These are phyloP conservation scores for Schizophyllum amplum DNA, from an alignment of 1,284 basidiomycete genomes.

Conservation along the genomic window DNA sequence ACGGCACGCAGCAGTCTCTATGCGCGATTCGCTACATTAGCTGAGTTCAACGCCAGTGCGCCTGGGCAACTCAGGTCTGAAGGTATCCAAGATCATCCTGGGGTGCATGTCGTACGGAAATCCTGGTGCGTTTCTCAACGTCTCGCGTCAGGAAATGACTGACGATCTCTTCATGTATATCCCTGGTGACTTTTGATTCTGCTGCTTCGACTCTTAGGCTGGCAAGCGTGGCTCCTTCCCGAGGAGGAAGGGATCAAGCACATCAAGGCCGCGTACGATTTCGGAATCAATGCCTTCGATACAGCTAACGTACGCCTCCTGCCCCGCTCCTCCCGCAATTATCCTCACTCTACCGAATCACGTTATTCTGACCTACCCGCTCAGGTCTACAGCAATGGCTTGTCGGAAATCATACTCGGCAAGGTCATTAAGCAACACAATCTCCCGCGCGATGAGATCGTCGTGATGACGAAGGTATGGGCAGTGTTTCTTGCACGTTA, in stretches of 20 bases:
- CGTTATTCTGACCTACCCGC: no score
- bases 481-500: not conserved
- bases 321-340: not conserved
- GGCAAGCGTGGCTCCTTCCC: slow-evolving; percentile 1
- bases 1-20: not conserved
- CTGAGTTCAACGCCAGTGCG: slow-evolving; percentile 25
- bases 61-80: slow-evolving; percentile 42
- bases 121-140: no score
- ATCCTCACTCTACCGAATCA: no score
- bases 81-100: slow-evolving; percentile 43
- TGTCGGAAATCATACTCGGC: slow-evolving; percentile 67
- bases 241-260: slow-evolving; percentile 7
- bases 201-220: no score
- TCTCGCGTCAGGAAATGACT: no score
- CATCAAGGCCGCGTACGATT: slow-evolving; percentile 34
- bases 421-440: slow-evolving; percentile 68
- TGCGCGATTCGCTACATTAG: not conserved
- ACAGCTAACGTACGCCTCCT: slow-evolving; percentile 48
- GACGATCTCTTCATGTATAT: no score
- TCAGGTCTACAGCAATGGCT: slow-evolving; percentile 60
- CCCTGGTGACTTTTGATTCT: no score
- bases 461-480: slow-evolving; percentile 63
- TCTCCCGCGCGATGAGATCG: slow-evolving; percentile 70
- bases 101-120: slow-evolving; percentile 31
- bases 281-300: slow-evolving; percentile 65